Evolutionary conservation across 345 rosid species (phyloP), one percentile per base, ranked within the genome.

Genomic region (Murraya paniculata): DNA sequence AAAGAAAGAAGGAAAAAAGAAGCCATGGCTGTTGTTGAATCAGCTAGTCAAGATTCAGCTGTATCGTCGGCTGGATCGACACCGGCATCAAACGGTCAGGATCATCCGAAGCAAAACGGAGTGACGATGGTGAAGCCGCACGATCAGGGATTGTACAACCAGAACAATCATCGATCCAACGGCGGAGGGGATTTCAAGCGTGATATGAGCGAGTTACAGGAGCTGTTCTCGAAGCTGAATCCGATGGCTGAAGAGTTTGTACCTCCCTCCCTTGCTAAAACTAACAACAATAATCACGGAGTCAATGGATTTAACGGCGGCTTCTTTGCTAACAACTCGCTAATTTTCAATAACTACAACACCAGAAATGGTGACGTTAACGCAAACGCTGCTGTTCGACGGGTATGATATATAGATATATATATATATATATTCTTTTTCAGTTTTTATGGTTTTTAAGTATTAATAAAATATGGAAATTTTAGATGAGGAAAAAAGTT

Each of bases 181-280:
- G 88, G 86, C 13, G 87, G 73, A 31, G 91, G 83, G 66, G 80
- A 78, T 77, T 86, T 82, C 68, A 87, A 87, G 65, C 86, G 89
- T 74, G 92, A 92, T 58, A 86, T 92, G 84, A 91, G 89, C 82
- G 93, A 94, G 85, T 85, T 94, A 79, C 90, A 89, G 66, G 98
- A 94, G 79, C 92, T 94, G 50, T 90, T 94, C 77, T 91, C 97
- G 33, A 94, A 94, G 86, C 94, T 94, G 25, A 94, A 94, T 56
- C 98, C 98, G 71, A 87, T 90, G 97, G 98, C 98, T 36, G 85
- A 86, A 82, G 98, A 93, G 85, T 94, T 94, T 76, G 97, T 94
- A 64, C 98, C 98, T 79, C 94, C 91, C 69, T 94, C 98, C 0
- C 85, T 83, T 30, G 80, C 87, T 77, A 85, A 82, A 48, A 81